Conservation (phyloP, 805 yeast genomes). For the Starmera dryadoides region DNA sequence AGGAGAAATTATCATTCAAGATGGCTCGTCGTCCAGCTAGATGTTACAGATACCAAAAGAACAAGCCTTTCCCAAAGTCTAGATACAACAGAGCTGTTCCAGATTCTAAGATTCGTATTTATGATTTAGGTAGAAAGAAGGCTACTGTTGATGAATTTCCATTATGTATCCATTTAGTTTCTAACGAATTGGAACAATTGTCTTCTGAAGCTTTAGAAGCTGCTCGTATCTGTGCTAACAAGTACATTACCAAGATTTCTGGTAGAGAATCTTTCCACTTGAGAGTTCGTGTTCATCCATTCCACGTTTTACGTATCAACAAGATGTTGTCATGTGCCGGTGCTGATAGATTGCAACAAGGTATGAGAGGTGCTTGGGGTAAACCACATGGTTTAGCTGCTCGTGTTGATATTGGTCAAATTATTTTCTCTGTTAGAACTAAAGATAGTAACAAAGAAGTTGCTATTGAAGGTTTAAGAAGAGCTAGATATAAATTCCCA, state of each 20-base stretch:
- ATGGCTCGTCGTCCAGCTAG: slow-evolving; percentile 99
- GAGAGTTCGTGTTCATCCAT: slow-evolving; percentile 99
- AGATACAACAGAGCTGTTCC: slow-evolving; percentile 99
- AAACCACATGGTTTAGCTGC: slow-evolving; percentile 99
- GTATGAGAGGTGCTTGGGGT: slow-evolving; percentile 99
- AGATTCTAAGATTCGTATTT: slow-evolving; percentile 98
- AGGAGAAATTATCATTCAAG: slow-evolving; percentile 36
- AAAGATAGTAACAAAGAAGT: slow-evolving; percentile 97
- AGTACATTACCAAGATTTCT: slow-evolving; percentile 94
- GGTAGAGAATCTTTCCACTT: slow-evolving; percentile 99
- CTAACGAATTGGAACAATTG: slow-evolving; percentile 98
- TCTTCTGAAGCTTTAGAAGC: slow-evolving; percentile 99
- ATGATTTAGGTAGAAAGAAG: slow-evolving; percentile 99
- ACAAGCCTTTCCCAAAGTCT: slow-evolving; percentile 99
- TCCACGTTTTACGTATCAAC: slow-evolving; percentile 99
- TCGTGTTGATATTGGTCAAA: slow-evolving; percentile 97
- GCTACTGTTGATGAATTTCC: slow-evolving; percentile 87
- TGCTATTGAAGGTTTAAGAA: slow-evolving; percentile 98
- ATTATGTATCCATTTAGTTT: slow-evolving; percentile 97
- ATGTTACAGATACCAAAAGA: slow-evolving; percentile 99
- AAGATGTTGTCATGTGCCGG: slow-evolving; percentile 99
- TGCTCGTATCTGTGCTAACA: slow-evolving; percentile 99
- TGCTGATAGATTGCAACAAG: slow-evolving; percentile 99
- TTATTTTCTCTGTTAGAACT: slow-evolving; percentile 96
- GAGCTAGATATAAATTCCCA: slow-evolving; percentile 99